Evolutionary conservation across 495 filamentous ascomycete genomes (phyloP).

Genomic region (Ascobolus immersus): DNA sequence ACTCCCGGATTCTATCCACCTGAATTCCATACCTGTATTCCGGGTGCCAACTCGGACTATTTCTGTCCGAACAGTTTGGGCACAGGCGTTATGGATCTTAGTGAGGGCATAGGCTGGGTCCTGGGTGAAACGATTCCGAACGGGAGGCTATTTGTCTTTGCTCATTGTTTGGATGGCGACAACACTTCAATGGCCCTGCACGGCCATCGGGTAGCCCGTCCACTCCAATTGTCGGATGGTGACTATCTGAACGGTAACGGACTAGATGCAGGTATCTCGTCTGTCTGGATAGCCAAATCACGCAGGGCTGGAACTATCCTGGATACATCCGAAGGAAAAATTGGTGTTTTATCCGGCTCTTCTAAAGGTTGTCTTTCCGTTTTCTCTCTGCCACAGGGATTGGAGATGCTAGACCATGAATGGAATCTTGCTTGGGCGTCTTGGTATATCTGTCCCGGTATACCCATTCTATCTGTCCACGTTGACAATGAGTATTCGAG

Average conservation of each 20-base stretch:
- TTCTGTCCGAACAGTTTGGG: constrained; percentile 13
- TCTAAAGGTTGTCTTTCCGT: too few relatives aligned
- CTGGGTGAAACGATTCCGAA: constrained; percentile 11
- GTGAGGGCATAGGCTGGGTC: constrained; percentile 13
- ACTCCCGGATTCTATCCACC: too few relatives aligned
- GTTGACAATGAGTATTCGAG: constrained; percentile 57
- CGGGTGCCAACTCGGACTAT: constrained; percentile 5
- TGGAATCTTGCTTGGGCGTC: constrained; percentile 45
- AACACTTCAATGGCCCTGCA: too few relatives aligned
- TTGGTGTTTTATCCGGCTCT: too few relatives aligned
- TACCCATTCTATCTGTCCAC: constrained; percentile 65
- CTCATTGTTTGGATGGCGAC: too few relatives aligned
- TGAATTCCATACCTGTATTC: neutral
- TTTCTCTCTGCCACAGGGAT: too few relatives aligned
- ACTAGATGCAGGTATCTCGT: constrained; percentile 27
- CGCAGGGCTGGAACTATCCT: constrained; percentile 32
- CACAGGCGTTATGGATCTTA: constrained; percentile 13
- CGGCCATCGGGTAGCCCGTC: too few relatives aligned
- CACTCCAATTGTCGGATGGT: too few relatives aligned
- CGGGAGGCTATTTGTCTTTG: constrained; percentile 11
- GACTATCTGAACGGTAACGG: constrained; percentile 6
- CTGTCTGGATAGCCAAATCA: constrained; percentile 73
- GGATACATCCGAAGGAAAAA: constrained; percentile 43
- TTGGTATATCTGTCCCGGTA: constrained; percentile 76
- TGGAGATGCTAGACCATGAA: too few relatives aligned